phyloP scores from a whole-genome alignment of 441 rosid genomes.

The Jatropha multifida region DNA sequence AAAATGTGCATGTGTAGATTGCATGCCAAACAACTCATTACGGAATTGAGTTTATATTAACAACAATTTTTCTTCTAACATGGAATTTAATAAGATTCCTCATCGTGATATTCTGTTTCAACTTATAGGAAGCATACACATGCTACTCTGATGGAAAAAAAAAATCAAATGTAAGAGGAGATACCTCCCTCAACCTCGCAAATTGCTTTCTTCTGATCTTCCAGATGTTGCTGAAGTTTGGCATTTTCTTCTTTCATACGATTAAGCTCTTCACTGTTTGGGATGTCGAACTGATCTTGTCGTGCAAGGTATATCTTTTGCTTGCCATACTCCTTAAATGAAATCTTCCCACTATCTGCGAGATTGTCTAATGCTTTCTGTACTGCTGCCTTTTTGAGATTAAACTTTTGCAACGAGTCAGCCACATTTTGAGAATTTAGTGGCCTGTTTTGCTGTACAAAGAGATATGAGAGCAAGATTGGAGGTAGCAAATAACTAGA shows the following conservation, averaged over 20 bases:
- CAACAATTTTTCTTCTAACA: not conserved
- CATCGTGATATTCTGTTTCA: not conserved
- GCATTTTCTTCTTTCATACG: conserved; percentile 78
- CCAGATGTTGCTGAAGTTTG: conserved; percentile 57
- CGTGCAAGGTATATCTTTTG: conserved; percentile 89
- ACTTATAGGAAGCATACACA: not conserved
- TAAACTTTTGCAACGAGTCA: conserved; percentile 82
- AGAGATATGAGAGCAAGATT: conserved; percentile 4
- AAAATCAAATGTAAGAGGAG: not conserved
- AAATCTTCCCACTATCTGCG: conserved; percentile 65
- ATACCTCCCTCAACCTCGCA: conserved; percentile 71
- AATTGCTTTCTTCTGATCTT: conserved; percentile 55
- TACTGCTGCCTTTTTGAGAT: conserved; percentile 81
- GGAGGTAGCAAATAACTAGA: not conserved
- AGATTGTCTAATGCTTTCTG: conserved; percentile 86
- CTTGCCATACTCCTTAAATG: conserved; percentile 90
- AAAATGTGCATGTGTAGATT: not conserved
- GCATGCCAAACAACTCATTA: not conserved
- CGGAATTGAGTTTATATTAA: not conserved
- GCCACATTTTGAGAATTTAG: conserved; percentile 85
- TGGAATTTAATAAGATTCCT: not conserved
- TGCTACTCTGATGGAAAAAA: not conserved
- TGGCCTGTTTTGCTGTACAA: conserved; percentile 81
- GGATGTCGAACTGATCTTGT: conserved; percentile 89
- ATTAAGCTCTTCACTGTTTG: conserved; percentile 76